Conservation (phyloP, 2,329 filamentous ascomycete genomes). For the Mariannaea elegans region DNA sequence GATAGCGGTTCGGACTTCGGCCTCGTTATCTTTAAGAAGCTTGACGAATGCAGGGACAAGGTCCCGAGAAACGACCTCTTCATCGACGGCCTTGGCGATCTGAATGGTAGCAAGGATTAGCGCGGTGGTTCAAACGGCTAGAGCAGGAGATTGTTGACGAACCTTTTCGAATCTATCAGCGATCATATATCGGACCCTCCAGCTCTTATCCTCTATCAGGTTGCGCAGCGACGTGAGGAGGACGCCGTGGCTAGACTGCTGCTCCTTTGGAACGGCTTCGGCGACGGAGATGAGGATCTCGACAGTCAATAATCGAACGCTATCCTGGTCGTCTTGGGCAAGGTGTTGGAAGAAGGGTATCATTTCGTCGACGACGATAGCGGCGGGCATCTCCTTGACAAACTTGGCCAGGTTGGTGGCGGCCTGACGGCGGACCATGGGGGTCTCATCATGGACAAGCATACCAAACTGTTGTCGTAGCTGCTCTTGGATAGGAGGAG, state of each 20-base stretch:
- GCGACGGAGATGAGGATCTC: slow-evolving; percentile 96
- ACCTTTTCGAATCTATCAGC: slow-evolving; percentile 97
- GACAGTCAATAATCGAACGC: slow-evolving; percentile 92
- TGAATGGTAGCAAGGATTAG: slow-evolving; percentile 47
- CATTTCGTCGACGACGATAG: slow-evolving; percentile 97
- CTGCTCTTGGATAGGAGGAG: slow-evolving; percentile 86
- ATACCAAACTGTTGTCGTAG: slow-evolving; percentile 91
- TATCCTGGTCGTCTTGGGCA: slow-evolving; percentile 96
- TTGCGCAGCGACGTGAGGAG: slow-evolving; percentile 88
- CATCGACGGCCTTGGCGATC: slow-evolving; percentile 98
- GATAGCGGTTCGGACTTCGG: slow-evolving; percentile 95
- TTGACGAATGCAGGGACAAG: slow-evolving; percentile 97
- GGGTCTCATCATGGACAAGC: slow-evolving; percentile 97
- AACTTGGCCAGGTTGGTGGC: slow-evolving; percentile 98
- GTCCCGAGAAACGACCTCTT: slow-evolving; percentile 93
- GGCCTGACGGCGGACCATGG: slow-evolving; percentile 97
- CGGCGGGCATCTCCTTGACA: slow-evolving; percentile 93
- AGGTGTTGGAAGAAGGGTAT: slow-evolving; percentile 98
- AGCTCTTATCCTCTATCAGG: slow-evolving; percentile 99
- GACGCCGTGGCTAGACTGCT: slow-evolving; percentile 95
- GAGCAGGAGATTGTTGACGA: slow-evolving; percentile 42
- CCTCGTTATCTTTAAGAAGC: slow-evolving; percentile 96
- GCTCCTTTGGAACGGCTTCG: slow-evolving; percentile 96
- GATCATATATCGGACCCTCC: slow-evolving; percentile 99
- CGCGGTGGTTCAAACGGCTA: slow-evolving; percentile 22